Base-by-base conservation (phyloP, 768 basidiomycete genomes). In the Amyloporia xantha region DNA sequence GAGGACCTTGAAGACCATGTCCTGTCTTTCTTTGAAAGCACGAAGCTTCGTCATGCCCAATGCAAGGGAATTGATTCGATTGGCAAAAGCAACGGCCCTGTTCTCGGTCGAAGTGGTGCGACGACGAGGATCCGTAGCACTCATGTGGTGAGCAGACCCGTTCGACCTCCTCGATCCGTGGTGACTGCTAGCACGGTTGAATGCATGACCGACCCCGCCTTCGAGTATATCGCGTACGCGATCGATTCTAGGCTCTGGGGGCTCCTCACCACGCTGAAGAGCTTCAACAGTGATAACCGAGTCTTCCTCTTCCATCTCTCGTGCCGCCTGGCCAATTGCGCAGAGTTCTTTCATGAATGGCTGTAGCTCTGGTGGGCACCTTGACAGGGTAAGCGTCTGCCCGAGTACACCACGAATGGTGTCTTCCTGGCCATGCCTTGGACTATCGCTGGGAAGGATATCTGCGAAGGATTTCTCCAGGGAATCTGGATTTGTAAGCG, bases 21-120 rank as follows among this genome's bases (percentile, higher is more conserved):
- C 74, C 65, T 89, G 84, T 41, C 86, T 63, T 55, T 87, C 84
- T 54, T 71, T 77, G 60, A 93, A 93, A 42, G 85, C 78, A 50
- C 71, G 73, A 47, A 93, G 65, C 59, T 70, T 73, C 42, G 82
- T 87, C 76, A 92, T 78, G 0, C 71, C 74, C 54, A 93, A 58
- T 52, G 84, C 82, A 11, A 92, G 71, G 19, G 73, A 76, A 63
- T 90, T 91, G 44, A 92, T 77, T 49, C 85, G 65, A 62, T 91
- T 92, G 23, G 84, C 76, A 61, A 93, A 84, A 38, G 78, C 70
- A 49, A 88, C 78, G 6, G 83, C 80, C 78, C 67, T 51, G 81
- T 86, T 60, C 73, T 62, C 55, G 73, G 66, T 52, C 68, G 68
- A 49, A 66, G 13, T 54, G 58, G 44, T 65, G 66, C 50, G 63